Evolutionary conservation across 1,139 yeast genomes (phyloP).

Genomic region (Candida sp.): DNA sequence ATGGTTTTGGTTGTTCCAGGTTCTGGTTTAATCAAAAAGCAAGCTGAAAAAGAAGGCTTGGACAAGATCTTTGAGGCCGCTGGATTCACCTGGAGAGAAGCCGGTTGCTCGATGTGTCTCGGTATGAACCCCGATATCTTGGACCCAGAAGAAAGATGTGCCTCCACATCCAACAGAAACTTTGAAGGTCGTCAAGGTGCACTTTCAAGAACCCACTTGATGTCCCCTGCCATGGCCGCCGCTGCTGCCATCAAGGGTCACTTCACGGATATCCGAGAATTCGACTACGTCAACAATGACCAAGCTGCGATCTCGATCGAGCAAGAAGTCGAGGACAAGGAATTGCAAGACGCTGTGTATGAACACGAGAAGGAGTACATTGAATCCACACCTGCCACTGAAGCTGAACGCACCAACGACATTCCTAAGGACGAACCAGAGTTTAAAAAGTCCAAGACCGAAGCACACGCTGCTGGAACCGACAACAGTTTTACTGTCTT

Average conservation of each 20-base stretch:
- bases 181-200: slow-evolving; percentile 99
- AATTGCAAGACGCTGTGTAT: slow-evolving; percentile 68
- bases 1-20: slow-evolving; percentile 96
- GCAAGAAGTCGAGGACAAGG: slow-evolving; percentile 54
- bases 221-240: slow-evolving; percentile 99
- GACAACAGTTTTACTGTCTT: slow-evolving; percentile 79
- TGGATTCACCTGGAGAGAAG: slow-evolving; percentile 99
- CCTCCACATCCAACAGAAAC: slow-evolving; percentile 98
- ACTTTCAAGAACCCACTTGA: slow-evolving; percentile 91
- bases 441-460: slow-evolving; percentile 25
- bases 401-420: slow-evolving; percentile 58
- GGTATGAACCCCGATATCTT: slow-evolving; percentile 99
- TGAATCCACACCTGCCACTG: slow-evolving; percentile 34
- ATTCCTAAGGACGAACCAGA: slow-evolving; percentile 53
- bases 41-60: slow-evolving; percentile 95
- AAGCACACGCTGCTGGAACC: slow-evolving; percentile 43
- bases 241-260: slow-evolving; percentile 96
- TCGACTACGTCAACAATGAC: slow-evolving; percentile 61
- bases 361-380: slow-evolving; percentile 70
- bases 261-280: slow-evolving; percentile 88
- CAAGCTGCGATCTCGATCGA: slow-evolving; percentile 66
- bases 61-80: slow-evolving; percentile 91
- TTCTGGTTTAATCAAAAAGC: slow-evolving; percentile 89
- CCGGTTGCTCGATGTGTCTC: slow-evolving; percentile 99
- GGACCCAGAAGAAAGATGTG: slow-evolving; percentile 96